phyloP scores from a whole-genome alignment of 2,329 filamentous ascomycete genomes.

The Fusarium drepaniforme region DNA sequence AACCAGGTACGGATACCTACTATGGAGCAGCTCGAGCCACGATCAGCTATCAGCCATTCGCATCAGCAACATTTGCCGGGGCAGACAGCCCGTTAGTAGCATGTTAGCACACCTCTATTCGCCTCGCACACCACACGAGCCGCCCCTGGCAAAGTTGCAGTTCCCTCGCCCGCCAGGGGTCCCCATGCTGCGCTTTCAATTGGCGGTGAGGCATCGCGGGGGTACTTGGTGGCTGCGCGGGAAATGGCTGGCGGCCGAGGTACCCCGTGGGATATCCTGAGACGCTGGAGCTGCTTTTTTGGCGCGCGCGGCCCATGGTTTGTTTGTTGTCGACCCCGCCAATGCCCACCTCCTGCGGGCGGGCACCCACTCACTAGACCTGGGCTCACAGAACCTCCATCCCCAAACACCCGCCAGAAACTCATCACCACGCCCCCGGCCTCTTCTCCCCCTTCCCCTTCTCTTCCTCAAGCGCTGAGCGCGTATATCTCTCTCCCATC shows the following conservation, averaged over 20 bases:
- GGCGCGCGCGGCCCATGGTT: not conserved
- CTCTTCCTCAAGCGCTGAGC: slow-evolving; percentile 50
- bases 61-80: slow-evolving; percentile 4
- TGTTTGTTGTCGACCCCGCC: slow-evolving; percentile 44
- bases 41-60: not conserved
- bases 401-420: slow-evolving; percentile 48
- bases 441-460: slow-evolving; percentile 39
- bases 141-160: slow-evolving; percentile 39
- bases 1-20: not conserved
- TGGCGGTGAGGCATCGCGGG: slow-evolving; percentile 42
- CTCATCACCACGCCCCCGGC: slow-evolving; percentile 49
- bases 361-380: slow-evolving; percentile 21
- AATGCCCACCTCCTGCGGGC: slow-evolving; percentile 27
- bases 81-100: not conserved
- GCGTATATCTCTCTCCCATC: slow-evolving; percentile 46
- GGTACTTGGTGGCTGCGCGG: slow-evolving; percentile 29
- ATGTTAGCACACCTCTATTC: not conserved
- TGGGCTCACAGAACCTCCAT: slow-evolving; percentile 38
- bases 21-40: not conserved
- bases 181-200: slow-evolving; percentile 42
- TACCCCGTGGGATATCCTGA: slow-evolving; percentile 12
- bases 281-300: slow-evolving; percentile 12
- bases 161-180: slow-evolving; percentile 31
- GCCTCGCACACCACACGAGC: slow-evolving; percentile 20
- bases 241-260: slow-evolving; percentile 13